Evolutionary conservation across 2,329 filamentous ascomycete species (phyloP), one percentile per base, ranked within the genome.

Genomic region (Metarhizium sp.): DNA sequence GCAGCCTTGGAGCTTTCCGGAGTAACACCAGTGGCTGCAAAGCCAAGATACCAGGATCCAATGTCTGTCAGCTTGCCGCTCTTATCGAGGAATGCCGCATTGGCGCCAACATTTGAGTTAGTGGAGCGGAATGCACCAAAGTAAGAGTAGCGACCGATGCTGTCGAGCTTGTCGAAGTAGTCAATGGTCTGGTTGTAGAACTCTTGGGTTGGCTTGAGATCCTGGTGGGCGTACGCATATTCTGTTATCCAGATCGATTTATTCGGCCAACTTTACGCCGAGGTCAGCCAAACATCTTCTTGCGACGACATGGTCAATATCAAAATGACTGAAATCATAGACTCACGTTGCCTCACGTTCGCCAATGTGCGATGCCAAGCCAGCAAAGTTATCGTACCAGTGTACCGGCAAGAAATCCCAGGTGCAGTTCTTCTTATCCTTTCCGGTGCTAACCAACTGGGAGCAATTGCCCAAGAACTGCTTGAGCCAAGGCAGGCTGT

Each of bases 191-290:
- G 75, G 63, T 90, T 90, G 73, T 82, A 91, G 66, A 88, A 90
- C 0, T 66, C 61, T 65, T 90, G 80, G 0, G 84, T 85, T 0
- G 75, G 69, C 1, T 66, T 57, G 16, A 90, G 75, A 30, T 77
- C 72, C 62, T 80, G 75, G 58, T 85, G 69, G 55, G 81, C 73
- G 54, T 78, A 77, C 42, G 85, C 88, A 67, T 86, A 91, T 69
- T 94, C 89, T 30, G 89, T 92, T 11, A 92, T 75, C 89, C 88
- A 92, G 58, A 92, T 81, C 3, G 79, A 76, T 38, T 75, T 73
- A 58, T 80, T 76, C 8, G 82, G 84, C 67, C 82, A 86, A 25
- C 80, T 82, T 50, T 32, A 5, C 13, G 4, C 2, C 6, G 18
- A 11, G 16, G 20, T 53, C 36, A 51, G 38, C 6, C 6, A 38